Percentiles rank a stretch among this genome's conserved stretches.
phyloP scores from a whole-genome alignment of 208 protist genomes.

The Phytomonas sp. region DNA sequence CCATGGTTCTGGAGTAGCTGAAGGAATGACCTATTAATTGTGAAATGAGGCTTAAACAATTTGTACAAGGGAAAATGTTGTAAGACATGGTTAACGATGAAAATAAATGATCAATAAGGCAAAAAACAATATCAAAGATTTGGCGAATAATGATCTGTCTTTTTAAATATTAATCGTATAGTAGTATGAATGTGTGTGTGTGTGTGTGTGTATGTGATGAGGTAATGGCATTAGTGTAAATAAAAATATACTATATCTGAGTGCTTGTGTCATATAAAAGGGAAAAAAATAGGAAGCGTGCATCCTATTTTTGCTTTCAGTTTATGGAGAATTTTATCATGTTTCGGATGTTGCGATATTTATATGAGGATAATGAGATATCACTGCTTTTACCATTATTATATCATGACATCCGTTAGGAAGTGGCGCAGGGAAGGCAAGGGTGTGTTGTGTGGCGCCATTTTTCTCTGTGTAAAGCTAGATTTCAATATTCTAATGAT shows the following conservation, averaged over 20 bases:
- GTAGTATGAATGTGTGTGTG: not conserved
- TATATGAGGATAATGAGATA: not conserved
- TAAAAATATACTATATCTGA: not conserved
- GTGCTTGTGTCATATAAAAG: not conserved
- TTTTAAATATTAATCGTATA: not conserved
- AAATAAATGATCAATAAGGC: slow-evolving; percentile 8
- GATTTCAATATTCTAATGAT: slow-evolving; percentile 9
- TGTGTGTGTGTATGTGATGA: not conserved
- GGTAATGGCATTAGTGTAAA: not conserved
- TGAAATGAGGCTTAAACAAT: not conserved
- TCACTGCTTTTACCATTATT: not conserved
- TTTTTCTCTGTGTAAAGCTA: not conserved
- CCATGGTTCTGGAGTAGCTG: not conserved
- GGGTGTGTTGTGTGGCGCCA: not conserved
- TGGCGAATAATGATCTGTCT: not conserved
- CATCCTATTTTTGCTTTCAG: slow-evolving; percentile 7
- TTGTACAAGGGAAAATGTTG: not conserved
- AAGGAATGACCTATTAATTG: not conserved
- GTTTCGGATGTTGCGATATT: not conserved
- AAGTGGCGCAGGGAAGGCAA: not conserved
- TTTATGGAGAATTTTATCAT: not conserved
- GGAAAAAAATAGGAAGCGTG: not conserved
- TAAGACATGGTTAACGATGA: not conserved
- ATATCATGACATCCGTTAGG: not conserved
- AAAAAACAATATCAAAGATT: not conserved